Conservation (phyloP, 2,329 filamentous ascomycete species). For the Laburnicola sp. region DNA sequence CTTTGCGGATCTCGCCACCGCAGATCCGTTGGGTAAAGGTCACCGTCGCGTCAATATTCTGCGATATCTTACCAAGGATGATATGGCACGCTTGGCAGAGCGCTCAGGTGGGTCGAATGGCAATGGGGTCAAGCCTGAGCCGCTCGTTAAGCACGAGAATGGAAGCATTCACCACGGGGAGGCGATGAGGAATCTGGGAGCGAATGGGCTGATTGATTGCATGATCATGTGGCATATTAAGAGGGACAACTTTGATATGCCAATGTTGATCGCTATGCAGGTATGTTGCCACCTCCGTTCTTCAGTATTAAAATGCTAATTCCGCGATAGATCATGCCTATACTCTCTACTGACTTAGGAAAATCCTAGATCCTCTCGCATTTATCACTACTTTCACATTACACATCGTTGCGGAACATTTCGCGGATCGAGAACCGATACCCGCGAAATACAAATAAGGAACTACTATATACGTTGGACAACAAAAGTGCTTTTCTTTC, state of each 20-base stretch:
- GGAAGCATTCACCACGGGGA: slow-evolving; percentile 58
- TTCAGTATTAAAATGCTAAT: slow-evolving; percentile 13
- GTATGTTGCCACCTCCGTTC: slow-evolving; percentile 62
- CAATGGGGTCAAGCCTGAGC: slow-evolving; percentile 28
- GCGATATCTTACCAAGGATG: slow-evolving; percentile 70
- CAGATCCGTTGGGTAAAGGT: slow-evolving; percentile 83
- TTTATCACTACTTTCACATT: background rate
- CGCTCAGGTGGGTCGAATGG: slow-evolving; percentile 21
- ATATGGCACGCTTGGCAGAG: slow-evolving; percentile 34
- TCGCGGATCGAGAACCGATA: too few species aligned
- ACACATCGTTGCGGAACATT: too few species aligned
- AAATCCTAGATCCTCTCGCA: background rate
- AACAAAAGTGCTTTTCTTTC: background rate
- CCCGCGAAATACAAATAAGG: background rate
- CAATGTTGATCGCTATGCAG: slow-evolving; percentile 98
- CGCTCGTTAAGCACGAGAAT: slow-evolving; percentile 36
- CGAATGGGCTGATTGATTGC: slow-evolving; percentile 90
- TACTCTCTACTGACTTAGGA: slow-evolving; percentile 15
- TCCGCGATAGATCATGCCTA: slow-evolving; percentile 33
- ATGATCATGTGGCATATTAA: slow-evolving; percentile 98
- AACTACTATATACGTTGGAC: too few species aligned
- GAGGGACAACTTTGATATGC: slow-evolving; percentile 95
- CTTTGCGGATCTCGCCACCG: slow-evolving; percentile 89
- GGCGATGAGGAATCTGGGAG: slow-evolving; percentile 75
- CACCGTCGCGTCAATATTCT: slow-evolving; percentile 82